A percentile compares a stretch with the other conserved stretches of the same genome.
Evolutionary conservation across 1,284 basidiomycete species (phyloP).

Genomic region (Moesziomyces antarcticus): DNA sequence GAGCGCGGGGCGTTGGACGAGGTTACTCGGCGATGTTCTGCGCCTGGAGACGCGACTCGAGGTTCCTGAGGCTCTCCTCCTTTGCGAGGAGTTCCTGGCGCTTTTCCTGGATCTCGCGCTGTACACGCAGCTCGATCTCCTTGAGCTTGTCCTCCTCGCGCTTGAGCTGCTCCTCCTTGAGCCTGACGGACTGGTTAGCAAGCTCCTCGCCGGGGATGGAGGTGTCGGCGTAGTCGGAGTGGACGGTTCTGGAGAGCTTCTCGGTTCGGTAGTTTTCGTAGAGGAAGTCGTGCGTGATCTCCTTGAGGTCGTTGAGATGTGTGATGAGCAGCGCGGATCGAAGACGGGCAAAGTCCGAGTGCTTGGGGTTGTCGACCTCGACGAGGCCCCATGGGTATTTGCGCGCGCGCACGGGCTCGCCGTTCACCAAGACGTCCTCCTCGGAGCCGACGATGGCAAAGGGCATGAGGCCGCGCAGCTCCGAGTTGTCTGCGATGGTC

Average conservation of each 20-base stretch:
- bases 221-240: conserved; percentile 73
- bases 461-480: conserved; percentile 72
- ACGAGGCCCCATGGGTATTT: conserved; percentile 98
- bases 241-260: conserved; percentile 92
- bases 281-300: conserved; percentile 90
- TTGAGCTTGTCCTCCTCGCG: conserved; percentile 84
- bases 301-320: conserved; percentile 88
- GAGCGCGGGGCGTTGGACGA: no score
- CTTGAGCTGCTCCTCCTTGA: conserved; percentile 98
- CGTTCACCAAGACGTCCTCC: conserved; percentile 92
- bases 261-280: conserved; percentile 97
- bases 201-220: conserved; percentile 81
- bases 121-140: conserved; percentile 97
- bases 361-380: conserved; percentile 97
- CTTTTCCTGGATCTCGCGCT: conserved; percentile 98
- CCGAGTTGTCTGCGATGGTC: conserved; percentile 90
- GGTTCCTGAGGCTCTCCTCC: conserved; percentile 75
- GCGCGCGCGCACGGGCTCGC: conserved; percentile 88
- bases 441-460: conserved; percentile 98
- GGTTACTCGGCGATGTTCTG: conserved; percentile 37
- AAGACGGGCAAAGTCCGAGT: conserved; percentile 95
- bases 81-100: conserved; percentile 83
- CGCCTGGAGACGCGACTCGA: conserved; percentile 88
- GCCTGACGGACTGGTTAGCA: conserved; percentile 92
- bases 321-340: conserved; percentile 91